Percentiles rank a stretch among this genome's conserved stretches.
Evolutionary conservation across 1,284 basidiomycete genomes (phyloP).

Genomic region (Cutaneotrichosporon sp.): DNA sequence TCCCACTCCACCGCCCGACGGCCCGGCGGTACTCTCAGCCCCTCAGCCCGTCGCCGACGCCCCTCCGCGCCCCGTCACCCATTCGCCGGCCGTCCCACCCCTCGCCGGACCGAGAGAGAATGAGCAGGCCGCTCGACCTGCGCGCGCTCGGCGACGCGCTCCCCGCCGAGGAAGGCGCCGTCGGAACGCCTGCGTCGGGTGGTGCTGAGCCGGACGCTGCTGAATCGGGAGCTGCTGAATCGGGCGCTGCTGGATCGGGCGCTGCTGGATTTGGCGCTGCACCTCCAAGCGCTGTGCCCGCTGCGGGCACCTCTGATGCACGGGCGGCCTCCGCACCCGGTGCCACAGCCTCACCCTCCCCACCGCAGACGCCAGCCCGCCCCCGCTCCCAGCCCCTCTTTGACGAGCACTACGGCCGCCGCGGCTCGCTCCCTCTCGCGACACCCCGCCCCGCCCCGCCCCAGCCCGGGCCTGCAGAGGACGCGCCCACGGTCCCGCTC

Average conservation of each 20-base stretch:
- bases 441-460: not conserved
- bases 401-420: not conserved
- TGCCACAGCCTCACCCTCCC: not conserved
- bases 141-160: not conserved
- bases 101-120: not conserved
- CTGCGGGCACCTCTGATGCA: too few relatives aligned
- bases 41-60: not conserved
- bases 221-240: too few relatives aligned
- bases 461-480: too few relatives aligned
- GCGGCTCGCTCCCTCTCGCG: not conserved
- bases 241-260: too few relatives aligned
- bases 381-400: slow-evolving; percentile 2
- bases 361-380: not conserved
- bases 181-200: too few relatives aligned
- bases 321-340: too few relatives aligned
- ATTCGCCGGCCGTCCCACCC: not conserved
- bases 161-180: not conserved
- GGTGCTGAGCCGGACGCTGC: not conserved
- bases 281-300: too few relatives aligned
- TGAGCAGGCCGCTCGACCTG: not conserved
- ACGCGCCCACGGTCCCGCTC: not conserved
- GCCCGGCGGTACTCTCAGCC: not conserved
- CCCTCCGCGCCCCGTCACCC: not conserved
- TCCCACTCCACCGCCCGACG: not conserved
- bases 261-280: too few relatives aligned